These are phyloP conservation scores for Cyberlindnera japonica DNA, from an alignment of 805 yeast genomes.

Conservation along the genomic window DNA sequence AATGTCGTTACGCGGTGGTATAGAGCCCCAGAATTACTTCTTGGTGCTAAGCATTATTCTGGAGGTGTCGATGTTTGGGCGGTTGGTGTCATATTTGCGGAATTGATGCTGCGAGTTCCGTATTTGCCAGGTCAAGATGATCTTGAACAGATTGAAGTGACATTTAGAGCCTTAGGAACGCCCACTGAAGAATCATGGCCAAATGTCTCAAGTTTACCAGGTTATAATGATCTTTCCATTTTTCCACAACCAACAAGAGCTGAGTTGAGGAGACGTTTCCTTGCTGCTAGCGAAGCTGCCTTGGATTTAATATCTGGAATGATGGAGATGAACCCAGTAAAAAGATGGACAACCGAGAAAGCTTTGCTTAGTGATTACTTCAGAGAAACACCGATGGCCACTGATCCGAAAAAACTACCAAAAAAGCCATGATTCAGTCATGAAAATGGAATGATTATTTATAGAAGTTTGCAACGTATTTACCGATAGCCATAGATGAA, in stretches of 20 bases:
- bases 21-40: conserved; percentile 88
- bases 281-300: conserved; percentile 87
- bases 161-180: conserved; percentile 92
- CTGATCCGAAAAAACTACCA: conserved; percentile 62
- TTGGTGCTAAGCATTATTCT: conserved; percentile 87
- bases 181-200: conserved; percentile 95
- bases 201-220: conserved; percentile 73
- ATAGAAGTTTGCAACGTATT: conserved; percentile 47
- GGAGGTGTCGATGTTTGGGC: conserved; percentile 95
- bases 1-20: conserved; percentile 98
- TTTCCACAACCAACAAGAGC: conserved; percentile 82
- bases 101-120: conserved; percentile 90
- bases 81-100: conserved; percentile 94
- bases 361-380: conserved; percentile 70
- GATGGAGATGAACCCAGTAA: conserved; percentile 75
- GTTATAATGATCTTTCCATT: conserved; percentile 65
- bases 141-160: conserved; percentile 84
- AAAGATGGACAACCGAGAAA: conserved; percentile 58
- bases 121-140: conserved; percentile 93
- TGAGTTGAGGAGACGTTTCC: conserved; percentile 77
- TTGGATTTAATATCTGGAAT: conserved; percentile 68
- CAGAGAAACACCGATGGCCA: conserved; percentile 69
- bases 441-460: background rate
- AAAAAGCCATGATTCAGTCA: conserved; percentile 24
- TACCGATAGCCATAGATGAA: conserved; percentile 76